Base-by-base conservation (phyloP, 2,329 filamentous ascomycete species). In the Aspergillus quadricinctus region DNA sequence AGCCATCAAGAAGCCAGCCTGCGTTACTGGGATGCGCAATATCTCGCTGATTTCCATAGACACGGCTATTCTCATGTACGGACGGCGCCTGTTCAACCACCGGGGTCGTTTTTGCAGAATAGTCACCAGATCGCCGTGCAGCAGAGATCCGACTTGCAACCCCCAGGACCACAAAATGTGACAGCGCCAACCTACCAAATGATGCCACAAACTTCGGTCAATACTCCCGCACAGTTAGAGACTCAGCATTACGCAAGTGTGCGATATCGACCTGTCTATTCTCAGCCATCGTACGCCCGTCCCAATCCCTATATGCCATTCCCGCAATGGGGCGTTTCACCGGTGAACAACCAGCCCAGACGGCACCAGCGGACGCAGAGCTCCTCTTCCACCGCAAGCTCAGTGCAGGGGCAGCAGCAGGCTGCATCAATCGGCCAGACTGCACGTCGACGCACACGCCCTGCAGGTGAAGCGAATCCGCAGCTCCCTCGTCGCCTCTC, bases 321-420 rank as follows among this genome's bases (percentile, higher is more conserved):
- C 25, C 54, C 56, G 19, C 56, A 50, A 31, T 49, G 59, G 21
- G 56, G 54, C 9, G 29, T 54, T 10, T 50, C 62, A 3, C 29
- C 52, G 2, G 46, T 25, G 11, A 48, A 46, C 17, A 45, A 31
- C 40, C 59, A 63, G 7, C 57, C 61, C 23, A 59, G 60, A 31
- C 49, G 56, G 28, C 58, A 57, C 23, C 41, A 54, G 21, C 59
- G 55, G 10, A 56, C 48, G 17, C 60, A 52, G 17, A 57, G 51
- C 41, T 28, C 56, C 14, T 40, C 52, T 23, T 54, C 54, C 43
- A 28, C 53, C 45, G 29, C 28, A 29, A 41, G 40, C n/a, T 19
- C 53, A 19, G 19, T 50, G 23, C 23, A 35, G 25, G 49, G 48
- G 17, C 51, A 48, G 17, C 56, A 55, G 25, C 54, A 53, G 23